phyloP scores from a whole-genome alignment of 805 yeast species.

The Kodamaea leandrae region DNA sequence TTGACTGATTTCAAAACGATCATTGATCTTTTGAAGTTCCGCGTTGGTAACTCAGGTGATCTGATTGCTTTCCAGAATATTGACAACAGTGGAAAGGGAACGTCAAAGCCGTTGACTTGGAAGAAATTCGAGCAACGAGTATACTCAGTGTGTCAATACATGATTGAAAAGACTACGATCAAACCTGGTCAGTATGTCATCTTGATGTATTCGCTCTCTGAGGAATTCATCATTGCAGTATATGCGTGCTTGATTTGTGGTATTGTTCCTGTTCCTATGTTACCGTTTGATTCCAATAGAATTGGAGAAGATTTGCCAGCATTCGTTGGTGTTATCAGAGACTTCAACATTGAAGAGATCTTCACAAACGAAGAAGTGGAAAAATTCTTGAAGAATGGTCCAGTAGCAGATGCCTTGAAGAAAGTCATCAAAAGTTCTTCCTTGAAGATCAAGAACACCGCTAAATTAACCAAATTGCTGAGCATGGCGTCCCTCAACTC shows the following conservation, averaged over 20 bases:
- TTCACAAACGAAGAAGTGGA: constrained; percentile 80
- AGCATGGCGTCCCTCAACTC: constrained; percentile 41
- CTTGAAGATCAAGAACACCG: constrained; percentile 64
- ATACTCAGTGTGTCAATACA: constrained; percentile 68
- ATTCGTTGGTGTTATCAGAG: constrained; percentile 61
- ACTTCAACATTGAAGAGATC: constrained; percentile 67
- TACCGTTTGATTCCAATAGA: constrained; percentile 65
- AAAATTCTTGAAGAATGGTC: constrained; percentile 62
- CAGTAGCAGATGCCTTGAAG: constrained; percentile 58
- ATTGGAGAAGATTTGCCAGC: constrained; percentile 73
- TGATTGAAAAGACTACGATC: constrained; percentile 63
- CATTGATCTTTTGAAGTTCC: constrained; percentile 71
- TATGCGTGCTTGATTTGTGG: constrained; percentile 87
- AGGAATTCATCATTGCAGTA: constrained; percentile 78
- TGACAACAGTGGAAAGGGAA: constrained; percentile 34
- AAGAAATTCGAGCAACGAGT: constrained; percentile 73
- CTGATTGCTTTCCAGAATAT: constrained; percentile 65
- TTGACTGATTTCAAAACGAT: constrained; percentile 71
- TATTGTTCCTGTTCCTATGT: constrained; percentile 69
- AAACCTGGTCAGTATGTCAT: constrained; percentile 71
- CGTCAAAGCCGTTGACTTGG: constrained; percentile 57
- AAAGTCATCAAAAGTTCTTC: constrained; percentile 33
- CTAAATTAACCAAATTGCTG: constrained; percentile 49
- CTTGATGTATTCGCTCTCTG: constrained; percentile 81
- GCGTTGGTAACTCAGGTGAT: constrained; percentile 73